These are phyloP conservation scores for Prunus salicina DNA, from an alignment of 306 rosid species.

Conservation along the genomic window DNA sequence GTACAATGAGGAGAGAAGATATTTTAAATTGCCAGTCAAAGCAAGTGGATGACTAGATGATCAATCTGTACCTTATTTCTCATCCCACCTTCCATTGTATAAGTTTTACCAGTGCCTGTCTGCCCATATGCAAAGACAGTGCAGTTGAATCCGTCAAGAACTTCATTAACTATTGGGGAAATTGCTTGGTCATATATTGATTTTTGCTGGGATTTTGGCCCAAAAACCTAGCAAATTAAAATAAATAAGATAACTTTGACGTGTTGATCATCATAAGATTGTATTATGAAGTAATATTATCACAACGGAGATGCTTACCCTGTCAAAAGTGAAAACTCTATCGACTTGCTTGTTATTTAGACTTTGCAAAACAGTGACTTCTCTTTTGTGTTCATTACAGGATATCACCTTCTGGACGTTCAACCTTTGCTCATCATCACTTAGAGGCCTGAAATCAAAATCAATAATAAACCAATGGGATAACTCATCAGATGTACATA, in stretches of 20 bases:
- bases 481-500: too few species aligned
- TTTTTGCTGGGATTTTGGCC: constrained; percentile 89
- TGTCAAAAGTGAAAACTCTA: constrained; percentile 81
- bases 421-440: constrained; percentile 62
- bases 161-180: constrained; percentile 88
- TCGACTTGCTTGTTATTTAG: constrained; percentile 87
- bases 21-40: not conserved
- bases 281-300: not conserved
- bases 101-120: constrained; percentile 97
- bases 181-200: constrained; percentile 92
- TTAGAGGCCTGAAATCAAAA: constrained; percentile 61
- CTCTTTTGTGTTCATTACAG: constrained; percentile 78
- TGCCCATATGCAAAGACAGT: constrained; percentile 97
- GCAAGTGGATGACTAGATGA: not conserved
- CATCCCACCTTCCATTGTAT: constrained; percentile 99
- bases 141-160: constrained; percentile 94
- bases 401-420: constrained; percentile 64
- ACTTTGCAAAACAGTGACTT: constrained; percentile 76
- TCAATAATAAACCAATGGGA: not conserved
- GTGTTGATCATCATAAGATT: not conserved
- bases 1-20: not conserved
- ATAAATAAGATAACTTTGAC: not conserved
- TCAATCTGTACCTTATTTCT: constrained; percentile 64
- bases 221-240: constrained; percentile 62
- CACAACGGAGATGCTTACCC: constrained; percentile 36